Base-by-base conservation (phyloP, 495 filamentous ascomycete genomes). In the Jackrogersella multiformis region DNA sequence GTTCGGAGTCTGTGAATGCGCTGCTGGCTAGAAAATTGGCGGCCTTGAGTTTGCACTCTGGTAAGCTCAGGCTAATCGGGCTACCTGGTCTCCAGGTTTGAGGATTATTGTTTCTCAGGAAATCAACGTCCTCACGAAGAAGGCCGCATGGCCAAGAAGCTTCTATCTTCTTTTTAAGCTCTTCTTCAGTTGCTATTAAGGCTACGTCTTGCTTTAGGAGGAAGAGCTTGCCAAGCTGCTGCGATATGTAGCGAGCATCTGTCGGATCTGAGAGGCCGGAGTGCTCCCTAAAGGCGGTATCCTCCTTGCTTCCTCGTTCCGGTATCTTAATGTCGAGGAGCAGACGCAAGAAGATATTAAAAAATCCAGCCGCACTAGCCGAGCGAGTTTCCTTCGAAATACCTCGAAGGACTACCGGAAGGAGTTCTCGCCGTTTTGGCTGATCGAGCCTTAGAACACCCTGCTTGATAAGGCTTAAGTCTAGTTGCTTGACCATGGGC, bases 391-490 rank as follows among this genome's bases (percentile, higher is more conserved):
- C 89, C 61, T 88, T 85, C 0, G 86, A 83, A 39, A 97, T 89
- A 36, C 89, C 91, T 68, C 87, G 84, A 21, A 97, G 78, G 15
- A 94, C 78, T 2, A 85, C 82, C 9, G 93, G 87, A 5, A 97
- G 76, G 18, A 97, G 81, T 8, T 88, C 86, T 35, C 76, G 73
- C 49, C 82, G 72, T 39, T 79, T 76, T 5, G 62, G 78, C 51
- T 63, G 80, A 69, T 76, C 75, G 9, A 99, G 79, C 23, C 94
- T 87, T 39, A 86, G 83, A 41, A 97, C 81, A 32, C 94, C 93
- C 74, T 95, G 91, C 70, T 96, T 92, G 28, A 97, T 88, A 76
- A 96, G 97, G 28, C 90, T 80, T 53, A 98, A 75, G 80, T 97
- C 95, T 75, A 97, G 92, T 72, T 97, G 91, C 60, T 90, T 87